A percentile compares a stretch with the other conserved stretches of the same genome.
Conservation (phyloP, 352 stramenopile species). For the Phytophthora cactorum region DNA sequence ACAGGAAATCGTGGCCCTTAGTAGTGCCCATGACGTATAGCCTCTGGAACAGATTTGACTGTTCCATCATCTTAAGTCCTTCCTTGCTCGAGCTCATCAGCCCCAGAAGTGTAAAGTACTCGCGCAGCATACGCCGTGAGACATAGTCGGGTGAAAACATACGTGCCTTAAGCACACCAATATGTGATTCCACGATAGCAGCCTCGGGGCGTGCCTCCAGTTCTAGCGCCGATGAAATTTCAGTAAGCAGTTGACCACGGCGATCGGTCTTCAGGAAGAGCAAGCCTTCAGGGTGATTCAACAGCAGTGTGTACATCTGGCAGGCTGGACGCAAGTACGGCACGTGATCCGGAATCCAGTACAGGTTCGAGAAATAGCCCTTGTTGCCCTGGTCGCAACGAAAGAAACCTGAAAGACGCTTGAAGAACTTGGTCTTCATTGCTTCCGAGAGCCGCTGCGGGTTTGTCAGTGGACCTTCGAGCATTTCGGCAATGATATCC, state of each 20-base stretch:
- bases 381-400: conserved; percentile 91
- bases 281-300: conserved; percentile 88
- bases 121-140: conserved; percentile 85
- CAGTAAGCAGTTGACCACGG: conserved; percentile 80
- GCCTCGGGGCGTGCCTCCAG: conserved; percentile 85
- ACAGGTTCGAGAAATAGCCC: conserved; percentile 88
- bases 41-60: conserved; percentile 89
- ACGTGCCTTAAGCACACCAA: conserved; percentile 83
- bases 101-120: conserved; percentile 89
- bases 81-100: conserved; percentile 91
- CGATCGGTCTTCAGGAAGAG: conserved; percentile 90
- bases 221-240: conserved; percentile 87
- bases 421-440: conserved; percentile 95
- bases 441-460: conserved; percentile 86
- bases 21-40: conserved; percentile 88
- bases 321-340: conserved; percentile 88
- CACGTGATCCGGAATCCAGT: conserved; percentile 91
- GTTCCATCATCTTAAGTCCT: conserved; percentile 91
- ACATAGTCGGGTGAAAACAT: conserved; percentile 91
- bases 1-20: conserved; percentile 91
- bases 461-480: conserved; percentile 88
- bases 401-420: conserved; percentile 90
- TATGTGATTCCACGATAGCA: conserved; percentile 89
- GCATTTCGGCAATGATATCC: conserved; percentile 91
- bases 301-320: conserved; percentile 89